Percentiles rank a stretch among this genome's conserved stretches.
Evolutionary conservation across 495 filamentous ascomycete genomes (phyloP).

Genomic region (Penicillium robsamsonii): DNA sequence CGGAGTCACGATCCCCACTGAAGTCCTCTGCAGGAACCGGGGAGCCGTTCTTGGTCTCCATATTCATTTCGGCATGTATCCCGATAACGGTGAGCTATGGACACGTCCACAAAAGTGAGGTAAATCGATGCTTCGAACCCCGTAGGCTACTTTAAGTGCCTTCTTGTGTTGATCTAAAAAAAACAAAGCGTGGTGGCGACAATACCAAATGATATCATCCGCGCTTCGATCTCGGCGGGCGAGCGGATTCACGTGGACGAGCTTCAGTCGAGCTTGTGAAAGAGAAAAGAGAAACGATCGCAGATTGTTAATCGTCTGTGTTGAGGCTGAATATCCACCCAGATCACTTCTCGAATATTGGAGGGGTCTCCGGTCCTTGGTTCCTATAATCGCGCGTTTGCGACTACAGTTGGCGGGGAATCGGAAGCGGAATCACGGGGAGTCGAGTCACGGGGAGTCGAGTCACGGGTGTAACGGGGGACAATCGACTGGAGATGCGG

Average conservation of each 20-base stretch:
- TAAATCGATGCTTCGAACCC: constrained; percentile 1
- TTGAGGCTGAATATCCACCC: constrained; percentile 3
- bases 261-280: constrained; percentile 8
- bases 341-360: not conserved
- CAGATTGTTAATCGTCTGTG: not conserved
- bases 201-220: constrained; percentile 20
- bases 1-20: constrained; percentile 50
- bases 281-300: constrained; percentile 8
- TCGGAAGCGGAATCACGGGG: constrained; percentile 13
- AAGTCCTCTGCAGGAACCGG: constrained; percentile 46
- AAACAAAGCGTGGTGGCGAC: constrained; percentile 19
- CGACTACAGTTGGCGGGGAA: constrained; percentile 26
- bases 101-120: constrained; percentile 2
- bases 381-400: constrained; percentile 27
- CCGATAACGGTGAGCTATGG: constrained; percentile 1
- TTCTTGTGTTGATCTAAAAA: constrained; percentile 16
- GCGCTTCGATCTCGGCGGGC: constrained; percentile 22
- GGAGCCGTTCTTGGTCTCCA: constrained; percentile 47
- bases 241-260: constrained; percentile 23
- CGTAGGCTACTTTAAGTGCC: not conserved
- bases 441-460: constrained; percentile 23
- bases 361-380: constrained; percentile 5
- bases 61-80: constrained; percentile 51
- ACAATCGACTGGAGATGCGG: constrained; percentile 27
- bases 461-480: constrained; percentile 27